phyloP scores from a whole-genome alignment of 2,329 filamentous ascomycete species.

The Neonectria neomacrospora region DNA sequence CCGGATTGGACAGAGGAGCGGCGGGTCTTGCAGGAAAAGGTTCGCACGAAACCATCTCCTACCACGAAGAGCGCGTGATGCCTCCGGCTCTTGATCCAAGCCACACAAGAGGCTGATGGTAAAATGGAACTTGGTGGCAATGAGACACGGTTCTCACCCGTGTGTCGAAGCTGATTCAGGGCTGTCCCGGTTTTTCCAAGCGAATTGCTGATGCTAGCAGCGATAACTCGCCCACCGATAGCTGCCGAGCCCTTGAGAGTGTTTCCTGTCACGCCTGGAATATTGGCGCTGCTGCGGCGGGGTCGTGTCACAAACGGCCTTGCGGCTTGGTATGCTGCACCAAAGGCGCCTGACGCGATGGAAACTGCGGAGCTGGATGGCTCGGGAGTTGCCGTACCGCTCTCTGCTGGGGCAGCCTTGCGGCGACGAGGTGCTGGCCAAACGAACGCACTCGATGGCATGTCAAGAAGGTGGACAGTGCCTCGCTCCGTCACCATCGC shows the following conservation, averaged over 20 bases:
- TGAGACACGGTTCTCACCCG: slow-evolving; percentile 78
- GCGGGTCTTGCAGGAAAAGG: slow-evolving; percentile 70
- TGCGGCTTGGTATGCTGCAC: slow-evolving; percentile 75
- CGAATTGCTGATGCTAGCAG: slow-evolving; percentile 78
- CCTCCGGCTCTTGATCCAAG: slow-evolving; percentile 72
- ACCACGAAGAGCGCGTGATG: slow-evolving; percentile 72
- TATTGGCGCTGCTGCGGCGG: slow-evolving; percentile 60
- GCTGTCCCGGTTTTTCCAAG: slow-evolving; percentile 77
- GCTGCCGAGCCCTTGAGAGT: slow-evolving; percentile 70
- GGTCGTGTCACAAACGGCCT: slow-evolving; percentile 68
- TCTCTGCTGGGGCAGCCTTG: slow-evolving; percentile 56
- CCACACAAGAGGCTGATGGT: slow-evolving; percentile 69
- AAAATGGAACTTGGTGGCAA: slow-evolving; percentile 67
- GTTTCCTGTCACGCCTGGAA: slow-evolving; percentile 50
- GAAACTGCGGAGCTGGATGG: slow-evolving; percentile 68
- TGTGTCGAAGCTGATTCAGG: slow-evolving; percentile 77
- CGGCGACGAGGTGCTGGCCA: slow-evolving; percentile 81
- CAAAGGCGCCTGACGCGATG: slow-evolving; percentile 76
- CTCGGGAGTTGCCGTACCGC: slow-evolving; percentile 60
- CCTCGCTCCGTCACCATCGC: slow-evolving; percentile 93
- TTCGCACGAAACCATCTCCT: slow-evolving; percentile 72
- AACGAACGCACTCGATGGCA: slow-evolving; percentile 83
- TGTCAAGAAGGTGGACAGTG: slow-evolving; percentile 92
- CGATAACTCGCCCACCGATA: slow-evolving; percentile 77
- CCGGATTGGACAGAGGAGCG: slow-evolving; percentile 64